Evolutionary conservation across 352 stramenopile species (phyloP), one percentile per base, ranked within the genome.

Genomic region (Elongisporangium senticosum): DNA sequence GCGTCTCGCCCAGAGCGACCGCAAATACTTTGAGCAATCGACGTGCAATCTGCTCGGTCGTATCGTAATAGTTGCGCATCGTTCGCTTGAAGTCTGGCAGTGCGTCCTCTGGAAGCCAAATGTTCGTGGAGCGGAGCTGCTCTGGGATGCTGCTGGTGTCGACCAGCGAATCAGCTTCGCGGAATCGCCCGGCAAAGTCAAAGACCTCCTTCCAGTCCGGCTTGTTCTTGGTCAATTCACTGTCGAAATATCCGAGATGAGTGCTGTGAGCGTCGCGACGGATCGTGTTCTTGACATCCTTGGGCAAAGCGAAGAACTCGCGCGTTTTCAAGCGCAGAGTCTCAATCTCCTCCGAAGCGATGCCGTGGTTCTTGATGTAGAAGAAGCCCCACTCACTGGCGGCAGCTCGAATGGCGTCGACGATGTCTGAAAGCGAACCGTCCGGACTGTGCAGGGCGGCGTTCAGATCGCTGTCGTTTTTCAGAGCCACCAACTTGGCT

Each of bases 71-170:
- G 21, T 55, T 50, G 20, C 52, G 47, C 65, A 76, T 64, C 1
- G 37, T 54, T 0, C 11, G 61, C 22, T 76, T 74, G 61, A 95
- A 91, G 3, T 43, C 63, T 1, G 68, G 72, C 13, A 83, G 43
- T 11, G 39, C 26, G 10, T 63, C 53, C 15, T 75, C 61, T 37
- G 55, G 43, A 2, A 72, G 70, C 73, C 76, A 84, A 58, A 86
- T 75, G 11, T 51, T 51, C 6, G 8, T 11, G 26, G 26, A 37
- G 6, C 26, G 26, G 6, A 37, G 26, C 8, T 5, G 1, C 26
- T 37, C 26, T 37, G 26, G 26, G 26, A 37, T 37, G 26, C 26
- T 37, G 26, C 26, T 37, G 26, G 3, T 37, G 8, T 37, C 26
- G 4, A 11, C 7, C 5, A 37, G 26, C 8, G 26, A 37, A 37